Conservation (phyloP, 1,284 basidiomycete genomes). For the Cryptococcus sp. region DNA sequence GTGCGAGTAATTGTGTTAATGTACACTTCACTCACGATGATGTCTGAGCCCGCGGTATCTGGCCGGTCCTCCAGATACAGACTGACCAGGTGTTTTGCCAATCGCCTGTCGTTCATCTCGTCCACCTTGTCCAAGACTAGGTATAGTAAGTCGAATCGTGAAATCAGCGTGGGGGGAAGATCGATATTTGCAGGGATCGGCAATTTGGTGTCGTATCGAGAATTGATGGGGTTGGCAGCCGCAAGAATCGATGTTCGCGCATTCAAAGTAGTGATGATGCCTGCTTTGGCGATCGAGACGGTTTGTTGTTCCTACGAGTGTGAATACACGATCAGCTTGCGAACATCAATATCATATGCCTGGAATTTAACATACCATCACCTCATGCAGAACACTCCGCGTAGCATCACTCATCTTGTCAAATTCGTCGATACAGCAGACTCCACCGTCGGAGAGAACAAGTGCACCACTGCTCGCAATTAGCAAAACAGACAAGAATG, state of each 20-base stretch:
- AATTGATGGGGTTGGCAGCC: constrained; percentile 95
- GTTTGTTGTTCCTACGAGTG: constrained; percentile 91
- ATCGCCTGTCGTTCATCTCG: constrained; percentile 79
- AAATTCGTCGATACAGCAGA: constrained; percentile 99
- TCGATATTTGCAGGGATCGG: constrained; percentile 86
- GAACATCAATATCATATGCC: background rate
- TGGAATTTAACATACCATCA: constrained; percentile 71
- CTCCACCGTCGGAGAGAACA: constrained; percentile 94
- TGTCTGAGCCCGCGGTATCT: constrained; percentile 66
- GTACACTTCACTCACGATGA: constrained; percentile 63
- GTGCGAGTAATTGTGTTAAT: background rate
- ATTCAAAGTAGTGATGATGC: constrained; percentile 97
- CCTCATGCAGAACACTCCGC: constrained; percentile 95
- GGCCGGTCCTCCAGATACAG: constrained; percentile 92
- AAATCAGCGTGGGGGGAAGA: constrained; percentile 94
- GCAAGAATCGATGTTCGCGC: constrained; percentile 96
- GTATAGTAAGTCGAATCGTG: constrained; percentile 96
- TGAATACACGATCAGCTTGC: constrained; percentile 1
- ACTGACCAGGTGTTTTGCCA: constrained; percentile 90
- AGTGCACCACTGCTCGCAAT: constrained; percentile 74
- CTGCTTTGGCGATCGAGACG: constrained; percentile 98
- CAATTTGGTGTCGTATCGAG: constrained; percentile 86
- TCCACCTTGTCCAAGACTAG: constrained; percentile 94
- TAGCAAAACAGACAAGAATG: background rate
- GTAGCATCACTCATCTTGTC: constrained; percentile 99